Percentiles rank a stretch among this genome's conserved stretches.
Evolutionary conservation across 2,329 filamentous ascomycete genomes (phyloP).

Genomic region (Ascosphaera acerosa): DNA sequence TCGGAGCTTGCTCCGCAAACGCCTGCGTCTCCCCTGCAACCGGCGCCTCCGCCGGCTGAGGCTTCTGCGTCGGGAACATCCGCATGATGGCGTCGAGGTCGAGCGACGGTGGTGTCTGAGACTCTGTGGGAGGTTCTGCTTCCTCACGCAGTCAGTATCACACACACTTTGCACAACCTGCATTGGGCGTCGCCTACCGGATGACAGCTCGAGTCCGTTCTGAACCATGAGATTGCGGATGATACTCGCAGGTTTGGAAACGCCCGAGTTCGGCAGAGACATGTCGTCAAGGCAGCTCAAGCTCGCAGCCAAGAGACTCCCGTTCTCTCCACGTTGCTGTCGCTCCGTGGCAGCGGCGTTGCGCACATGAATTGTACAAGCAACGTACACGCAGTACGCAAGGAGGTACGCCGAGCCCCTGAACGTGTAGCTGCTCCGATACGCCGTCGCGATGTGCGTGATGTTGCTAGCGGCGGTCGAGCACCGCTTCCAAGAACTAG

Average conservation of each 20-base stretch:
- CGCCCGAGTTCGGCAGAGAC: slow-evolving; percentile 5
- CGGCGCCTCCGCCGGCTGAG: slow-evolving; percentile 3
- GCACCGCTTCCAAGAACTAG: slow-evolving; percentile 12
- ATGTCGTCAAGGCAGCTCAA: slow-evolving; percentile 13
- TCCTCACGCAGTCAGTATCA: not conserved
- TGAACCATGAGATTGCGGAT: slow-evolving; percentile 6
- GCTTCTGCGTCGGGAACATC: slow-evolving; percentile 6
- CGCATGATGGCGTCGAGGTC: slow-evolving; percentile 6
- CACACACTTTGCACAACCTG: not conserved
- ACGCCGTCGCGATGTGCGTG: slow-evolving; percentile 13
- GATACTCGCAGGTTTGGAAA: slow-evolving; percentile 6
- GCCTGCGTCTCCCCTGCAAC: slow-evolving; percentile 3
- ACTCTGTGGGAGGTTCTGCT: slow-evolving; percentile 4
- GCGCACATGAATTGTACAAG: slow-evolving; percentile 18
- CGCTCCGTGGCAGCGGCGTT: slow-evolving; percentile 12
- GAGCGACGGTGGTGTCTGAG: slow-evolving; percentile 5
- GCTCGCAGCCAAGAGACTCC: slow-evolving; percentile 9
- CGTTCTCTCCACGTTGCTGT: slow-evolving; percentile 7
- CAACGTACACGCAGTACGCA: slow-evolving; percentile 20
- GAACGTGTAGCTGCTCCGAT: slow-evolving; percentile 17
- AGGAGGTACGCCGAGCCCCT: slow-evolving; percentile 19
- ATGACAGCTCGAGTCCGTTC: slow-evolving; percentile 5
- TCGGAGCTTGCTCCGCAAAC: slow-evolving; percentile 3
- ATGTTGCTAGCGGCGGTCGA: slow-evolving; percentile 14
- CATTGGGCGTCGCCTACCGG: slow-evolving; percentile 3